A percentile compares a stretch with the other conserved stretches of the same genome.
Evolutionary conservation across 306 rosid species (phyloP).

Genomic region (Mimosa bimucronata): DNA sequence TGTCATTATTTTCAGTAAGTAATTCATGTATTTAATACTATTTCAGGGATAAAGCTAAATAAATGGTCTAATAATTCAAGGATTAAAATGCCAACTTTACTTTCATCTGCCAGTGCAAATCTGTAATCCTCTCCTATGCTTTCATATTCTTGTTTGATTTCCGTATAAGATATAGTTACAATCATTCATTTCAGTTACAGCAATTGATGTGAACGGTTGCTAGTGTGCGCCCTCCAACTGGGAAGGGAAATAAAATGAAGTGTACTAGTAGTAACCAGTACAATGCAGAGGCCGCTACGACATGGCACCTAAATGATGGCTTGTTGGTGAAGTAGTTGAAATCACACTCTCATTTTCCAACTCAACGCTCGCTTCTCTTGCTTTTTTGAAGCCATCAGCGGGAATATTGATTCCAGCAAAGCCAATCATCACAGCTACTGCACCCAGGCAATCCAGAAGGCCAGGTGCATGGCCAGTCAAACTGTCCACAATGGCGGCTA

Average conservation of each 20-base stretch:
- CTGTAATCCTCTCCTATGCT: not conserved
- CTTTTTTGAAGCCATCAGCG: slow-evolving; percentile 47
- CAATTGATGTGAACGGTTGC: slow-evolving; percentile 1
- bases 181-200: not conserved
- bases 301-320: slow-evolving; percentile 36
- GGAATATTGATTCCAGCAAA: slow-evolving; percentile 90
- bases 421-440: slow-evolving; percentile 79
- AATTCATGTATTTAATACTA: not conserved
- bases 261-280: not conserved
- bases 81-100: not conserved
- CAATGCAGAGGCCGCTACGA: slow-evolving; percentile 35
- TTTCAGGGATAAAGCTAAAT: not conserved
- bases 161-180: not conserved
- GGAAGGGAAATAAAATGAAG: not conserved
- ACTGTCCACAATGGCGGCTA: slow-evolving; percentile 89
- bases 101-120: slow-evolving; percentile 6
- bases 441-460: slow-evolving; percentile 81
- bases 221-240: slow-evolving; percentile 11
- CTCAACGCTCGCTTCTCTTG: slow-evolving; percentile 49
- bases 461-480: slow-evolving; percentile 78
- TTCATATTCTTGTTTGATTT: not conserved
- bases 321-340: slow-evolving; percentile 30
- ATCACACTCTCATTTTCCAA: slow-evolving; percentile 46
- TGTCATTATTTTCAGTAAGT: not conserved
- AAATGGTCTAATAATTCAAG: not conserved